Percentiles rank a stretch among this genome's conserved stretches.
Conservation (phyloP, 768 basidiomycete genomes). For the Lentinula sp. region DNA sequence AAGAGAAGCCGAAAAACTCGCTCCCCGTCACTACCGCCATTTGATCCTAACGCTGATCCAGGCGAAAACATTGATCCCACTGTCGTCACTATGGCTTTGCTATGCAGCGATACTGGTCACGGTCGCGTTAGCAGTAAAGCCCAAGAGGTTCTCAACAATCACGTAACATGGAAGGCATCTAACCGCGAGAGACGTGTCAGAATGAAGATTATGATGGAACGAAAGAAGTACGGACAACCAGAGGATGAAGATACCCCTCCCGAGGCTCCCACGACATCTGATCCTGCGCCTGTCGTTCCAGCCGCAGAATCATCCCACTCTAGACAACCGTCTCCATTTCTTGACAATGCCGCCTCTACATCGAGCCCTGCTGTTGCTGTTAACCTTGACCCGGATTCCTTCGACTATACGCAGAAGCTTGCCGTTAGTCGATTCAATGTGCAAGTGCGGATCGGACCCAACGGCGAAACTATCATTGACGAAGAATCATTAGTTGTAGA, state of each 20-base stretch:
- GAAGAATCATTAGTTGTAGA: slow-evolving; percentile 82
- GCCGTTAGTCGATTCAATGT: slow-evolving; percentile 72
- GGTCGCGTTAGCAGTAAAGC: slow-evolving; percentile 79
- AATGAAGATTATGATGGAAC: slow-evolving; percentile 60
- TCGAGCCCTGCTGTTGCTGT: slow-evolving; percentile 11
- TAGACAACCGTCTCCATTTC: background rate
- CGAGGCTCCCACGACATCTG: slow-evolving; percentile 7
- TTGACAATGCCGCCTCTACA: background rate
- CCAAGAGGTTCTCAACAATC: slow-evolving; percentile 62
- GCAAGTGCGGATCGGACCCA: slow-evolving; percentile 82
- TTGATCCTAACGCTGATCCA: slow-evolving; percentile 54
- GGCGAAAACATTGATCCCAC: slow-evolving; percentile 83
- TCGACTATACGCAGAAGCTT: slow-evolving; percentile 65
- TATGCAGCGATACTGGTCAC: slow-evolving; percentile 74
- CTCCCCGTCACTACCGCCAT: slow-evolving; percentile 47
- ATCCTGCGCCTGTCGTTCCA: slow-evolving; percentile 5
- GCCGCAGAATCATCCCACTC: slow-evolving; percentile 7
- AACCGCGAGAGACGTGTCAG: slow-evolving; percentile 62
- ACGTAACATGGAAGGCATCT: slow-evolving; percentile 64
- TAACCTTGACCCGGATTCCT: slow-evolving; percentile 28
- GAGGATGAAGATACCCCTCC: slow-evolving; percentile 34
- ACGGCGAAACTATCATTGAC: slow-evolving; percentile 83
- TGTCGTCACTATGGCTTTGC: slow-evolving; percentile 71
- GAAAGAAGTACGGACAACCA: slow-evolving; percentile 66
- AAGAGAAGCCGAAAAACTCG: slow-evolving; percentile 27